Evolutionary conservation across 352 stramenopile species (phyloP).

Genomic region (Discostella stelligera): DNA sequence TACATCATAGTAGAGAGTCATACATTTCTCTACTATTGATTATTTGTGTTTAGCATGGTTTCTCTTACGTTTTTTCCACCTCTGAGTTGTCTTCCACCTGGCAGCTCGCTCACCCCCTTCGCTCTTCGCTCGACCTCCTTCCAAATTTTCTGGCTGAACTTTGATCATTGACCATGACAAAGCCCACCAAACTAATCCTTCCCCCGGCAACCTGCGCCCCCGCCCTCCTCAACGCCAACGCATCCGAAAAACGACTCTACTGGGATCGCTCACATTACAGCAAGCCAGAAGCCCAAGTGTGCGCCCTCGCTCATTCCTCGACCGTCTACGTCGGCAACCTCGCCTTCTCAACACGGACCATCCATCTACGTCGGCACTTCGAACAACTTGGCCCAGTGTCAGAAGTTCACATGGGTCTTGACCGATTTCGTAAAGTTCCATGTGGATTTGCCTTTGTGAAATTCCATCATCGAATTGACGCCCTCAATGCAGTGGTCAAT

Average conservation of each 20-base stretch:
- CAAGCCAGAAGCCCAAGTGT: slow-evolving; percentile 89
- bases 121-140: too few species aligned
- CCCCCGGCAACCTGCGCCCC: slow-evolving; percentile 44
- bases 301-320: slow-evolving; percentile 86
- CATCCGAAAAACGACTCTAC: slow-evolving; percentile 85
- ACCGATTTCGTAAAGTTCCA: slow-evolving; percentile 93
- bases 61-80: too few species aligned
- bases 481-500: slow-evolving; percentile 69
- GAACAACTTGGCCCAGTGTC: slow-evolving; percentile 88
- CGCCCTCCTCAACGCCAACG: slow-evolving; percentile 69
- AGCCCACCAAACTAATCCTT: too few species aligned
- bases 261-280: slow-evolving; percentile 93
- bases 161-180: too few species aligned
- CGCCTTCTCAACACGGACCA: slow-evolving; percentile 94
- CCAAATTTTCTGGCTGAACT: too few species aligned
- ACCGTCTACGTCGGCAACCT: slow-evolving; percentile 98
- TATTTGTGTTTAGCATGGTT: too few species aligned
- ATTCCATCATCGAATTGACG: slow-evolving; percentile 81
- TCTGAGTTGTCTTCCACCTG: too few species aligned
- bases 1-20: too few species aligned
- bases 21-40: too few species aligned
- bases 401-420: slow-evolving; percentile 93
- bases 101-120: too few species aligned
- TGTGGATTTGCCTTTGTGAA: slow-evolving; percentile 98
- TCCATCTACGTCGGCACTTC: slow-evolving; percentile 94